Evolutionary conservation across 345 rosid species (phyloP), one percentile per base, ranked within the genome.

Genomic region (Laguncularia racemosa): DNA sequence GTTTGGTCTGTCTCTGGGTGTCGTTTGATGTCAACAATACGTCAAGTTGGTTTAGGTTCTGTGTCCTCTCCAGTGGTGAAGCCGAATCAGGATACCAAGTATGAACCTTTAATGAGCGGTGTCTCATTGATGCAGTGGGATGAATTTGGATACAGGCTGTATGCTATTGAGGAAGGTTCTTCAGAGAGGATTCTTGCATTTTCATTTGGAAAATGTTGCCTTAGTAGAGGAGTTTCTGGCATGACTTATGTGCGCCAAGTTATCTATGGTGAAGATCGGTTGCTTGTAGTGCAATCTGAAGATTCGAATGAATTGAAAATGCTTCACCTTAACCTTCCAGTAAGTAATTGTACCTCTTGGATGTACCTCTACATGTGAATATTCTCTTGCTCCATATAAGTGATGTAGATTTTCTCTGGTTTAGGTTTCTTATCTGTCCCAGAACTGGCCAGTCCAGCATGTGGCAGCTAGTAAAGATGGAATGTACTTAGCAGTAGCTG

Each of bases 1-100:
- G 99, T 89, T 62, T 93, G 99, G 99, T 93, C 99, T 26, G 83
- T 93, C 13, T 89, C 99, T 63, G 99, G 99, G 52, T 93, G 97
- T 76, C 85, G 99, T 56, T 78, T 93, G 58, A 93, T 93, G 99
- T 93, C 97, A 52, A 93, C 99, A 20, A 76, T 93, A 65, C 95
- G 97, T 60, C 99, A 93, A 78, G 73, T 84, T 74, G 91, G 97
- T 67, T 72, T 87, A 67, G 78, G 78, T 74, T 86, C 95, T 78
- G 77, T 71, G 52, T 83, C 97, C 64, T 86, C 99, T 63, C 96
- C 97, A 19, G 64, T 64, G 60, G 72, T 69, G 52, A 89, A 85
- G 81, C 77, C 74, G 58, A 85, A 75, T 66, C 96, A 80, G 68
- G 99, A 89, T 53, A 69, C 74, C 71, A 87, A 84, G 70, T 78